A percentile compares a stretch with the other conserved stretches of the same genome.
Conservation (phyloP, 495 filamentous ascomycete genomes). For the Jackrogersella multiformis region DNA sequence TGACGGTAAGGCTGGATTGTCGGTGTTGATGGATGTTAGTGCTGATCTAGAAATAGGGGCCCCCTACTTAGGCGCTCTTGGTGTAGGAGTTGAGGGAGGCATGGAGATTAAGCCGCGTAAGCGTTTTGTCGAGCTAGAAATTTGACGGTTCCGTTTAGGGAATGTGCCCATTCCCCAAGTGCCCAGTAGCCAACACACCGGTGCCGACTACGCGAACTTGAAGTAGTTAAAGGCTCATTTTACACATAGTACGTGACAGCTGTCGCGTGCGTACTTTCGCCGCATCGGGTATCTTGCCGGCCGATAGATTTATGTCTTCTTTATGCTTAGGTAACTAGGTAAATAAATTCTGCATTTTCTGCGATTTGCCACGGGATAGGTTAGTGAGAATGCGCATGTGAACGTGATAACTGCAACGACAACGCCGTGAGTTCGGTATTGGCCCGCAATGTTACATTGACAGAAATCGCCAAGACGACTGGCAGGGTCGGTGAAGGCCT, state of each 20-base stretch:
- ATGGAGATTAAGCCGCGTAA: conserved; percentile 36
- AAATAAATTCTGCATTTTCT: no score
- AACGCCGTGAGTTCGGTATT: conserved; percentile 7
- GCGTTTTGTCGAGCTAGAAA: conserved; percentile 17
- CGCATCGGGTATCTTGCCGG: no score
- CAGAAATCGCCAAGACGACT: conserved; percentile 21
- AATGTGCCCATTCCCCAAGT: conserved; percentile 14
- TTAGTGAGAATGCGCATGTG: background rate
- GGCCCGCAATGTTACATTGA: conserved; percentile 21
- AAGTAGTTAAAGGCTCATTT: conserved; percentile 6
- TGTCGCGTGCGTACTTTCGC: conserved; percentile 12
- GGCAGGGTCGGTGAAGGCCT: conserved; percentile 20
- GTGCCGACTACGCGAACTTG: background rate
- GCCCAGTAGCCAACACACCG: conserved; percentile 4
- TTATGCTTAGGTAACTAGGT: background rate
- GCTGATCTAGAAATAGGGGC: conserved; percentile 11
- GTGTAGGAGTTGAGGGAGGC: no score
- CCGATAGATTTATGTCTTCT: background rate
- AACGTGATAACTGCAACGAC: conserved; percentile 5
- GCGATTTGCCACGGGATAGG: background rate
- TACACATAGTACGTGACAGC: background rate
- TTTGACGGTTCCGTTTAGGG: conserved; percentile 21
- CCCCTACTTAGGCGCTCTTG: no score
- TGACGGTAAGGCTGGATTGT: background rate
- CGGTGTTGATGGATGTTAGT: background rate